Percentiles rank a stretch among this genome's conserved stretches.
Conservation (phyloP, 208 protist genomes). For the Spongospora subterranea region DNA sequence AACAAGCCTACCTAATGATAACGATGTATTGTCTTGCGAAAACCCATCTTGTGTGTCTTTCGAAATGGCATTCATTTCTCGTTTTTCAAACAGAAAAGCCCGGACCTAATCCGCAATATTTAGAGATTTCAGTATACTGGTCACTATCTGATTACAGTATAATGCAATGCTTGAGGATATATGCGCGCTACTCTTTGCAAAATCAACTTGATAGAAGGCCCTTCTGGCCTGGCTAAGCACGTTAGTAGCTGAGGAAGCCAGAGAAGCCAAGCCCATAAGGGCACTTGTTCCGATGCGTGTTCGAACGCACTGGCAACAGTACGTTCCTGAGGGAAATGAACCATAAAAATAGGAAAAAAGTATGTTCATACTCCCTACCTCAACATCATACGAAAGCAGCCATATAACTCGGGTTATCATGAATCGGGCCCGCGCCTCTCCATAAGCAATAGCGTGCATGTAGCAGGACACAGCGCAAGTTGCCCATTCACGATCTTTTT, state of each 20-base stretch:
- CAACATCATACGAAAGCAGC: slow-evolving; percentile 62
- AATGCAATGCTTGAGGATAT: slow-evolving; percentile 71
- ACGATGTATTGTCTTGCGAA: not conserved
- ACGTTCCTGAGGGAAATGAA: not conserved
- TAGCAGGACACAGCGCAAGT: slow-evolving; percentile 69
- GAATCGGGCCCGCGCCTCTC: not conserved
- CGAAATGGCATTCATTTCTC: slow-evolving; percentile 55
- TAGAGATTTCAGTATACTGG: not conserved
- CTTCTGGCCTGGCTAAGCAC: slow-evolving; percentile 44
- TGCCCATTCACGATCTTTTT: slow-evolving; percentile 56
- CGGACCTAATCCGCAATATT: not conserved
- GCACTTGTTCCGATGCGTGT: slow-evolving; percentile 62
- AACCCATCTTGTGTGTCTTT: not conserved
- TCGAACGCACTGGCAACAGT: slow-evolving; percentile 60
- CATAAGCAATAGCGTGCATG: slow-evolving; percentile 65
- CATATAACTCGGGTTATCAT: slow-evolving; percentile 65
- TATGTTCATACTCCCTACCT: slow-evolving; percentile 5
- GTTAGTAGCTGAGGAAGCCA: slow-evolving; percentile 71
- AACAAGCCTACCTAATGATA: too few relatives aligned
- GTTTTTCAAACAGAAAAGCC: slow-evolving; percentile 65
- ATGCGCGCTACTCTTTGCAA: slow-evolving; percentile 62
- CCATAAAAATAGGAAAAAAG: not conserved
- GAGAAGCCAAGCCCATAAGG: slow-evolving; percentile 67
- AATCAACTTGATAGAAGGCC: slow-evolving; percentile 63
- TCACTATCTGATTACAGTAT: too few relatives aligned